Evolutionary conservation across 805 yeast species (phyloP).

Genomic region (Candida parachauliodes): DNA sequence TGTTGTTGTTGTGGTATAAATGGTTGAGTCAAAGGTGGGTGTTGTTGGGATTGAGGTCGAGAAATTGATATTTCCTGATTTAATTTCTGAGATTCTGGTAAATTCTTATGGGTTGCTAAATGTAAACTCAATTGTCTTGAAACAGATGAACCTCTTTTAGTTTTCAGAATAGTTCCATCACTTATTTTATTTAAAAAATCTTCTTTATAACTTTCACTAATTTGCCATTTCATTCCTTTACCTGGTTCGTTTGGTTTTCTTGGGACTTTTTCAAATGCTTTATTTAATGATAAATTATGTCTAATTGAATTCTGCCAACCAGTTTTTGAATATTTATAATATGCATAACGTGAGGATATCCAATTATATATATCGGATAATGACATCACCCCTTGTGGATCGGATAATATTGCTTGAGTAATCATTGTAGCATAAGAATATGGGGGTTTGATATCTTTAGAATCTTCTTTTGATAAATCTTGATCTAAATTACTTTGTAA

Average conservation of each 20-base stretch:
- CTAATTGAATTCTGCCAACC: conserved; percentile 99
- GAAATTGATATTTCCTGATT: conserved; percentile 4
- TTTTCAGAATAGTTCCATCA: conserved; percentile 69
- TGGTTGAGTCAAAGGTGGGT: conserved; percentile 6
- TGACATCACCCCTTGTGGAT: conserved; percentile 82
- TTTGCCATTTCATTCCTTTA: conserved; percentile 99
- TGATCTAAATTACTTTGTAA: conserved; percentile 46
- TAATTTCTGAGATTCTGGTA: conserved; percentile 43
- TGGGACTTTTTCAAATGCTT: conserved; percentile 97
- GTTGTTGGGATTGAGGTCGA: conserved; percentile 14
- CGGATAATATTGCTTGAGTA: conserved; percentile 91
- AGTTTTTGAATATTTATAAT: conserved; percentile 84
- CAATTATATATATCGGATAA: conserved; percentile 89
- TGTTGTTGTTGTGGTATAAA: conserved; percentile 7
- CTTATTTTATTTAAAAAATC: conserved; percentile 81
- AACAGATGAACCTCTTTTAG: conserved; percentile 77
- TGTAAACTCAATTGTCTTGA: conserved; percentile 77
- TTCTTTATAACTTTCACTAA: conserved; percentile 74
- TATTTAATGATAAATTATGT: conserved; percentile 89
- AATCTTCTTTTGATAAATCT: conserved; percentile 83
- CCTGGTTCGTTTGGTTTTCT: conserved; percentile 96
- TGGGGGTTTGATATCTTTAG: conserved; percentile 93
- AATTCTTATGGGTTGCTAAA: conserved; percentile 53
- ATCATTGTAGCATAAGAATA: conserved; percentile 97
- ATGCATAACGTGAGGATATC: conserved; percentile 85